These are phyloP conservation scores for Zymoseptoria passerinii DNA, from an alignment of 2,329 filamentous ascomycete genomes.

Conservation along the genomic window DNA sequence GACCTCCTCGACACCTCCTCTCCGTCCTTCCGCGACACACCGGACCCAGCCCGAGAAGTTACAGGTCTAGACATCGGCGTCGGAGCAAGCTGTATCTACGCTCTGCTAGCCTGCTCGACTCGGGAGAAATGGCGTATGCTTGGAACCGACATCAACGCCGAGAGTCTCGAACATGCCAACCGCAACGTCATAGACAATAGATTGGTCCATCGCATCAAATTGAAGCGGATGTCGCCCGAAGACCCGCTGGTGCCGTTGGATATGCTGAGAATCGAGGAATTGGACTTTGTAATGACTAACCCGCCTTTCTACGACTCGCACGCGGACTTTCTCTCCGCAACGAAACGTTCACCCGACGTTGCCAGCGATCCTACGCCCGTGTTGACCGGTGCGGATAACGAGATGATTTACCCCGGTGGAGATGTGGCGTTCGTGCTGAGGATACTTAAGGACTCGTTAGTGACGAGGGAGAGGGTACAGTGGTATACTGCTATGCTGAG, in stretches of 20 bases:
- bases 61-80: constrained; percentile 61
- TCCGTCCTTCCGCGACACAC: constrained; percentile 35
- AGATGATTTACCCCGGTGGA: constrained; percentile 73
- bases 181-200: constrained; percentile 60
- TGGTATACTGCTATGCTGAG: constrained; percentile 95
- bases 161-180: constrained; percentile 57
- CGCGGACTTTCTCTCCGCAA: constrained; percentile 56
- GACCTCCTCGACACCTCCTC: constrained; percentile 64
- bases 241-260: constrained; percentile 56
- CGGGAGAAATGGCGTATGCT: constrained; percentile 54
- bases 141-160: constrained; percentile 62
- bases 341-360: constrained; percentile 9
- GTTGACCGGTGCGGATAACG: constrained; percentile 66
- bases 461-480: constrained; percentile 52
- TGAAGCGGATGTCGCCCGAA: constrained; percentile 51
- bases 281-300: constrained; percentile 89
- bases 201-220: constrained; percentile 54
- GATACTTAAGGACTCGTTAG: constrained; percentile 62
- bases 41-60: constrained; percentile 48
- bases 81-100: constrained; percentile 86
- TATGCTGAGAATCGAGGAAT: constrained; percentile 41
- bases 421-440: constrained; percentile 66
- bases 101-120: constrained; percentile 65
- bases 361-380: constrained; percentile 62
- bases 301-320: constrained; percentile 84